phyloP scores from a whole-genome alignment of 2,329 filamentous ascomycete species.

The Calonectria pseudoreteaudii region DNA sequence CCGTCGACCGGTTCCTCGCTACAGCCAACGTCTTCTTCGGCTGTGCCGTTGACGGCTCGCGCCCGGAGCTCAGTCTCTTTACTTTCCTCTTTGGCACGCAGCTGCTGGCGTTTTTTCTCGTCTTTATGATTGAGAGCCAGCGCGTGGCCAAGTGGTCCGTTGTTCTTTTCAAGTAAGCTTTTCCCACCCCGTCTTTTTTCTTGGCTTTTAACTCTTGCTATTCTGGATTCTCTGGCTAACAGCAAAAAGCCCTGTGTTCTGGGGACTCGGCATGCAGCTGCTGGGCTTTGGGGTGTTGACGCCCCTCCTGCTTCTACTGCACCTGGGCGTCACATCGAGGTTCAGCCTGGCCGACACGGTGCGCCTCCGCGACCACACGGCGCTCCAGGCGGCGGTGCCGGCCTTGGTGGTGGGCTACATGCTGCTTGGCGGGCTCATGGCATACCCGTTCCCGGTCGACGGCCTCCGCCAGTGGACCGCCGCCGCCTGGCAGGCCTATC shows the following conservation, averaged over 20 bases:
- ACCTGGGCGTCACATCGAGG: conserved; percentile 35
- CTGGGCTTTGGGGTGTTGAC: conserved; percentile 39
- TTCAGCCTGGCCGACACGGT: conserved; percentile 22
- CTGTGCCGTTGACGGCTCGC: conserved; percentile 37
- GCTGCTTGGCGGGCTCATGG: conserved; percentile 30
- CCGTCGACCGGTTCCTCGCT: conserved; percentile 33
- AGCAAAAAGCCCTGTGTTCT: conserved; percentile 33
- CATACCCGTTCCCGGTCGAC: conserved; percentile 33
- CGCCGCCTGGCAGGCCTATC: conserved; percentile 38
- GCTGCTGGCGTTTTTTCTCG: conserved; percentile 30
- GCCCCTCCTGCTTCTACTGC: conserved; percentile 36
- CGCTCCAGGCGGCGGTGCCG: conserved; percentile 32
- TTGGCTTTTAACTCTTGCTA: too few species aligned
- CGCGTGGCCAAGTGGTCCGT: conserved; percentile 24
- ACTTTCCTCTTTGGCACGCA: conserved; percentile 38
- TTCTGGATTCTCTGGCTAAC: not conserved
- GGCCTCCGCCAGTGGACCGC: conserved; percentile 37
- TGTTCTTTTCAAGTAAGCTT: conserved; percentile 38
- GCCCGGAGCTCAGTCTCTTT: conserved; percentile 36
- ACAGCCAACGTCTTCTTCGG: conserved; percentile 38
- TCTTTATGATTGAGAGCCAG: conserved; percentile 37
- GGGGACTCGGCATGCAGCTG: conserved; percentile 36
- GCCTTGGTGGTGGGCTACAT: conserved; percentile 39
- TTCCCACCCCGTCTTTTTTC: not conserved
- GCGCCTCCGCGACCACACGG: conserved; percentile 32